phyloP scores from a whole-genome alignment of 2,329 filamentous ascomycete genomes.

The Botrytis porri region DNA sequence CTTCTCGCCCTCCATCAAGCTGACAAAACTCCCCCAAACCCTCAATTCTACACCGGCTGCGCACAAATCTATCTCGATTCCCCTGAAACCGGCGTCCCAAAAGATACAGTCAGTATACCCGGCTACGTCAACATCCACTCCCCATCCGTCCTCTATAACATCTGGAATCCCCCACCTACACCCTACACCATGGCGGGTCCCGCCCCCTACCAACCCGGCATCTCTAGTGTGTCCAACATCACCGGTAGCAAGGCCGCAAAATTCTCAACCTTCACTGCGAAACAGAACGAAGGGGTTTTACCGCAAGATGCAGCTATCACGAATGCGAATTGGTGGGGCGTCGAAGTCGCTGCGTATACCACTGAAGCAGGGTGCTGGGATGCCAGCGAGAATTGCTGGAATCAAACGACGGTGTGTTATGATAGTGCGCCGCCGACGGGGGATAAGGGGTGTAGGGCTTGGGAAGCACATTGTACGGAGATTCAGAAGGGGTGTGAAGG shows the following conservation, averaged over 20 bases:
- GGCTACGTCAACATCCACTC: conserved; percentile 58
- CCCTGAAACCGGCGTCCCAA: conserved; percentile 47
- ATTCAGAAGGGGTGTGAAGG: conserved; percentile 46
- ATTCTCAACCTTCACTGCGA: conserved; percentile 20
- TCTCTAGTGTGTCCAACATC: conserved; percentile 4
- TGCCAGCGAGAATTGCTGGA: conserved; percentile 54
- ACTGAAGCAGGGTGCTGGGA: conserved; percentile 59
- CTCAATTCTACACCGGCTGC: conserved; percentile 74
- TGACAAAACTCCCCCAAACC: conserved; percentile 48
- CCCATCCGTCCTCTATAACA: conserved; percentile 59
- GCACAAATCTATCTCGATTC: conserved; percentile 65
- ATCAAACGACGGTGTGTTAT: conserved; percentile 60
- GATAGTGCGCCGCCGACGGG: conserved; percentile 57
- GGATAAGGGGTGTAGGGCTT: conserved; percentile 55
- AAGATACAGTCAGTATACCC: conserved; percentile 60
- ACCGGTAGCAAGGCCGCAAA: conserved; percentile 2
- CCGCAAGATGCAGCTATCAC: conserved; percentile 58
- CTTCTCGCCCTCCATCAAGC: conserved; percentile 66
- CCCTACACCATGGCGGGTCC: conserved; percentile 60
- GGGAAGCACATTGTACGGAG: conserved; percentile 58
- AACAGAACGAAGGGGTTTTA: conserved; percentile 49
- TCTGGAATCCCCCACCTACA: conserved; percentile 52
- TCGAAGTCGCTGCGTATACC: conserved; percentile 56
- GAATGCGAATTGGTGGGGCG: conserved; percentile 71
- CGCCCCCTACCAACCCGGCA: conserved; percentile 30